Percentiles rank a stretch among this genome's conserved stretches.
These are phyloP conservation scores for Silene uniflora DNA, from an alignment of 148 eudicot species.

Conservation along the genomic window DNA sequence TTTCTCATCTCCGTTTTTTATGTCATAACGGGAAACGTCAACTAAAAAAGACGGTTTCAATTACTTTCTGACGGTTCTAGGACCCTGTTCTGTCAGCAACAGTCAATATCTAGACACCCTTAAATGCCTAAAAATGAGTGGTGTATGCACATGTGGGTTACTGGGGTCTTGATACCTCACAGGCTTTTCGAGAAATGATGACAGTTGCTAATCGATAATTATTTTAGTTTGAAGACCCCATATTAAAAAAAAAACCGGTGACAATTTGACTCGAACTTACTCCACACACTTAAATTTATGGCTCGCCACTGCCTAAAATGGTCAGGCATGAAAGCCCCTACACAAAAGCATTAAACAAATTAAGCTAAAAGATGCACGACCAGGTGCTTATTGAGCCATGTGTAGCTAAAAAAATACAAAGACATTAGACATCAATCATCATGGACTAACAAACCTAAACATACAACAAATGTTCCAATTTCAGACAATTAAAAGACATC, in stretches of 20 bases:
- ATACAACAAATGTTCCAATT: neutral
- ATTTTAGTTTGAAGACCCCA: too few species aligned
- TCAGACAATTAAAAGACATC: neutral
- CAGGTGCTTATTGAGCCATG: neutral
- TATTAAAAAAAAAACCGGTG: too few species aligned
- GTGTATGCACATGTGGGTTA: too few species aligned
- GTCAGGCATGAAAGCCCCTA: neutral
- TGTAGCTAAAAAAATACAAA: neutral
- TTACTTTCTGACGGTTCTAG: neutral
- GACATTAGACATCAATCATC: too few species aligned
- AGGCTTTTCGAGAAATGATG: too few species aligned
- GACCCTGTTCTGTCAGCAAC: neutral
- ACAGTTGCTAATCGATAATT: too few species aligned
- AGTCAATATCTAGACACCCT: too few species aligned
- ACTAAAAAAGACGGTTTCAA: neutral
- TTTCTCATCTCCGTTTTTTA: neutral
- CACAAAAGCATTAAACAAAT: neutral
- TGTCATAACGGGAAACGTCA: neutral
- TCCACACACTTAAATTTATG: neutral
- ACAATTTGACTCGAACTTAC: too few species aligned
- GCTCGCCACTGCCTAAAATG: neutral
- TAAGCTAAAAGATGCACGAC: slow-evolving; percentile 3
- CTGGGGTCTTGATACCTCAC: too few species aligned
- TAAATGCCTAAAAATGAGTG: too few species aligned
- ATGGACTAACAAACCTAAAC: neutral